These are phyloP conservation scores for Fusarium buxicola DNA, from an alignment of 2,329 filamentous ascomycete genomes.

Conservation along the genomic window DNA sequence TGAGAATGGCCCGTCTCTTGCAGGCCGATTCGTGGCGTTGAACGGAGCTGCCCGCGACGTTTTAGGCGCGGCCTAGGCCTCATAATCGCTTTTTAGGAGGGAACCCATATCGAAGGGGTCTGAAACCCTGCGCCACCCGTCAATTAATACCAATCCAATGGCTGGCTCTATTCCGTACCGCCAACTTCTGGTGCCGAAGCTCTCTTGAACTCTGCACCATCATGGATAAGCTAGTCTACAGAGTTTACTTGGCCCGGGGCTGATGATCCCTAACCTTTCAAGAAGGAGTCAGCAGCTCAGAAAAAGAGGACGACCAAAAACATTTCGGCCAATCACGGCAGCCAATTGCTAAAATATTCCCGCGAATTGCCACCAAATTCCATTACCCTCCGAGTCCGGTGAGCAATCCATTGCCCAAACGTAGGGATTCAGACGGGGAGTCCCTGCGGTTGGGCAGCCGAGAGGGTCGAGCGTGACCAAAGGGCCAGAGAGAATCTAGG, in stretches of 20 bases:
- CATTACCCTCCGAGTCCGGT: constrained; percentile 1
- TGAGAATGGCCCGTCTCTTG: constrained; percentile 21
- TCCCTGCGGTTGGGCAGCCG: constrained; percentile 26
- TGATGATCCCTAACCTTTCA: constrained; percentile 1
- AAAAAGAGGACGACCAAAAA: constrained; percentile 3
- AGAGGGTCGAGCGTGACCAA: constrained; percentile 27
- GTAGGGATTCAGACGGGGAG: constrained; percentile 5
- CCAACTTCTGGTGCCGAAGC: too few species aligned
- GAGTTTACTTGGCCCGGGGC: constrained; percentile 7
- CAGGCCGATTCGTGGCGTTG: constrained; percentile 13
- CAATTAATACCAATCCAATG: too few species aligned
- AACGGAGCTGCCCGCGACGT: constrained; percentile 17
- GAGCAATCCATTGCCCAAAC: constrained; percentile 14
- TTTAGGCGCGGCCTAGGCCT: background rate
- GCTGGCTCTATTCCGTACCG: too few species aligned
- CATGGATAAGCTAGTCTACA: constrained; percentile 14
- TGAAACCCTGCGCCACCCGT: constrained; percentile 32
- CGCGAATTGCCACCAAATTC: constrained; percentile 11
- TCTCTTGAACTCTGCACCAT: background rate
- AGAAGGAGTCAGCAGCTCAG: constrained; percentile 10
- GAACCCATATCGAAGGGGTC: constrained; percentile 10
- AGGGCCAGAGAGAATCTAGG: constrained; percentile 3
- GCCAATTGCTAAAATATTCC: constrained; percentile 34
- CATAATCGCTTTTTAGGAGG: constrained; percentile 8
- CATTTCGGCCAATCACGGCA: constrained; percentile 35